Evolutionary conservation across 306 rosid genomes (phyloP).

Genomic region (Ormosia emarginata): DNA sequence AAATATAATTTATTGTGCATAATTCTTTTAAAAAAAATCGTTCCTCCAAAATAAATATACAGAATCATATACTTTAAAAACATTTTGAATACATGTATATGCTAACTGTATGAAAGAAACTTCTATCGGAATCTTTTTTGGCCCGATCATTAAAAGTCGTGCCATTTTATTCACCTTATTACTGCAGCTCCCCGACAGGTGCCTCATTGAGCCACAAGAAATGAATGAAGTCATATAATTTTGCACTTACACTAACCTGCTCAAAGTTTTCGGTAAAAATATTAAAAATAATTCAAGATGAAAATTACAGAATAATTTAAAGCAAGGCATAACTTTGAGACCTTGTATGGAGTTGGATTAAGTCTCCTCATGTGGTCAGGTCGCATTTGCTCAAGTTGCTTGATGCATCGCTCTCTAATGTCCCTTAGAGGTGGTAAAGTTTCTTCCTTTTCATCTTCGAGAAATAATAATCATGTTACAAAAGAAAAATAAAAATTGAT

Average conservation of each 20-base stretch:
- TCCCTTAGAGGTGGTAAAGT: constrained; percentile 60
- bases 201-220: constrained; percentile 96
- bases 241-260: constrained; percentile 92
- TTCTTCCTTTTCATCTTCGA: constrained; percentile 49
- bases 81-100: background rate
- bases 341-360: constrained; percentile 87
- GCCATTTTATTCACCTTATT: background rate
- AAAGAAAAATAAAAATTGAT: background rate
- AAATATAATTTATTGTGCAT: background rate
- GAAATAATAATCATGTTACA: constrained; percentile 5
- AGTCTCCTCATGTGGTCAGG: constrained; percentile 81
- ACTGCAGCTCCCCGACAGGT: constrained; percentile 93
- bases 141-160: background rate
- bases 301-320: background rate
- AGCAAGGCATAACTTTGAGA: background rate
- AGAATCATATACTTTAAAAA: background rate
- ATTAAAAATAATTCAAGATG: background rate
- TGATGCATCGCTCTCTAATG: constrained; percentile 68
- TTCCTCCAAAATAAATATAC: background rate
- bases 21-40: background rate
- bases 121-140: background rate
- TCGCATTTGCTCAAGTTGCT: constrained; percentile 72
- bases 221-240: constrained; percentile 86
- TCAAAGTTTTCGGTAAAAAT: background rate
- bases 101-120: background rate